These are phyloP conservation scores for Aphanomyces astaci DNA, from an alignment of 352 stramenopile genomes.

Conservation along the genomic window DNA sequence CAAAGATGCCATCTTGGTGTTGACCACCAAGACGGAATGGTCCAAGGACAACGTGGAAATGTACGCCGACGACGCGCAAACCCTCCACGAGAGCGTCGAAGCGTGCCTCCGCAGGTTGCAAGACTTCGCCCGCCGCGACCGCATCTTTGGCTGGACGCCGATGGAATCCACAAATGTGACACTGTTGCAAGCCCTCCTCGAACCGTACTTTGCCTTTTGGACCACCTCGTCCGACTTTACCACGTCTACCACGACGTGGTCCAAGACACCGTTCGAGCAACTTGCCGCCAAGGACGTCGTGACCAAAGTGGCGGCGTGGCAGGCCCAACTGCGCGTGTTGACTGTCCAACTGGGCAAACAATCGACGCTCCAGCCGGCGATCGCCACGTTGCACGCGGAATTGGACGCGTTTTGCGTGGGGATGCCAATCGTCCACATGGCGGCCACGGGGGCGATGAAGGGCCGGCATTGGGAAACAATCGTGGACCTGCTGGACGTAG, in stretches of 20 bases:
- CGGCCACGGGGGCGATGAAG: slow-evolving; percentile 7
- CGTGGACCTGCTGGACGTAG: background rate
- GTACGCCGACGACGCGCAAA: slow-evolving; percentile 10
- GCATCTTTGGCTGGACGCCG: background rate
- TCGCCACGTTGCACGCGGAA: background rate
- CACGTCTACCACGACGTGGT: background rate
- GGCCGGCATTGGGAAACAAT: slow-evolving; percentile 4
- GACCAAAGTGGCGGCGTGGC: background rate
- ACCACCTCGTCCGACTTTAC: slow-evolving; percentile 10
- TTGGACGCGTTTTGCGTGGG: background rate
- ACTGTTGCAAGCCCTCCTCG: background rate
- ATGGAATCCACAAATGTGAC: background rate
- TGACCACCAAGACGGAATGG: background rate
- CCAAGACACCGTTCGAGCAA: slow-evolving; percentile 13
- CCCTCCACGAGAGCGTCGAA: slow-evolving; percentile 1
- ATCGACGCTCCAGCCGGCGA: background rate
- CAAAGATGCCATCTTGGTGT: background rate
- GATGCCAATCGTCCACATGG: slow-evolving; percentile 12
- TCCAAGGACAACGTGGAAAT: slow-evolving; percentile 2
- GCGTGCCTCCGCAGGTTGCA: background rate
- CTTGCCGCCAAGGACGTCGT: background rate
- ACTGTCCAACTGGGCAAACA: background rate
- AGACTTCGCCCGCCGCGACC: background rate
- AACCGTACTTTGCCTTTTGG: slow-evolving; percentile 13
- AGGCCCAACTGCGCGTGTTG: background rate